Percentiles rank a stretch among this genome's conserved stretches.
These are phyloP conservation scores for Caryocar brasiliense DNA, from an alignment of 441 rosid genomes.

Conservation along the genomic window DNA sequence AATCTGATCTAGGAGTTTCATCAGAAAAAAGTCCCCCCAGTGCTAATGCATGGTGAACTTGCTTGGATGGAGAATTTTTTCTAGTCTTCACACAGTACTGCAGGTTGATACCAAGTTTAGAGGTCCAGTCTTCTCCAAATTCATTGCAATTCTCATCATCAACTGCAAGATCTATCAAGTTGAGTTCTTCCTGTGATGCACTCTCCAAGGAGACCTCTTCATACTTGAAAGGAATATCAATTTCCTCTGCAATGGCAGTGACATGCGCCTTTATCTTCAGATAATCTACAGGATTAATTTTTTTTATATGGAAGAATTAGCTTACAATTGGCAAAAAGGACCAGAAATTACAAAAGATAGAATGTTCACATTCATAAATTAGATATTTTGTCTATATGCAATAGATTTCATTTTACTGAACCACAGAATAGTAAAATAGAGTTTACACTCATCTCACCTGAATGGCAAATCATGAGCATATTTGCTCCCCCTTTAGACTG, in stretches of 20 bases:
- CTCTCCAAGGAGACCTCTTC: slow-evolving; percentile 46
- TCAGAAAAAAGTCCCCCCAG: slow-evolving; percentile 61
- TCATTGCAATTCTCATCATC: slow-evolving; percentile 51
- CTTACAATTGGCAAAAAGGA: too few species aligned
- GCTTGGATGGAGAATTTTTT: slow-evolving; percentile 53
- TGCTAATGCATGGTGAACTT: slow-evolving; percentile 69
- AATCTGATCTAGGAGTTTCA: slow-evolving; percentile 29
- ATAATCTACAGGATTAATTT: slow-evolving; percentile 58
- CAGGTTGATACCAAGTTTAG: slow-evolving; percentile 74
- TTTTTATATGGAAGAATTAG: too few species aligned
- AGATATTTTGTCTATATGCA: too few species aligned
- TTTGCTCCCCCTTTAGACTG: slow-evolving; percentile 73
- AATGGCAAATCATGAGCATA: slow-evolving; percentile 80
- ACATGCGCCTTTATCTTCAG: slow-evolving; percentile 92
- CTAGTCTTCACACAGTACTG: slow-evolving; percentile 62
- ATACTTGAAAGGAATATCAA: slow-evolving; percentile 49
- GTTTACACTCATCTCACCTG: slow-evolving; percentile 61
- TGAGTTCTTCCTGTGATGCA: slow-evolving; percentile 64
- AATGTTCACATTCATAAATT: background rate
- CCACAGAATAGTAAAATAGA: background rate
- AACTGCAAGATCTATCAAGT: slow-evolving; percentile 76
- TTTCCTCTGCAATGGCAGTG: slow-evolving; percentile 61
- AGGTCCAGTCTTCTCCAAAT: slow-evolving; percentile 81
- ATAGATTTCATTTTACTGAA: background rate
- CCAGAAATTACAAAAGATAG: too few species aligned